Conservation (phyloP, 169 alveolate genomes). For the Pseudocohnilembus persalinus region DNA sequence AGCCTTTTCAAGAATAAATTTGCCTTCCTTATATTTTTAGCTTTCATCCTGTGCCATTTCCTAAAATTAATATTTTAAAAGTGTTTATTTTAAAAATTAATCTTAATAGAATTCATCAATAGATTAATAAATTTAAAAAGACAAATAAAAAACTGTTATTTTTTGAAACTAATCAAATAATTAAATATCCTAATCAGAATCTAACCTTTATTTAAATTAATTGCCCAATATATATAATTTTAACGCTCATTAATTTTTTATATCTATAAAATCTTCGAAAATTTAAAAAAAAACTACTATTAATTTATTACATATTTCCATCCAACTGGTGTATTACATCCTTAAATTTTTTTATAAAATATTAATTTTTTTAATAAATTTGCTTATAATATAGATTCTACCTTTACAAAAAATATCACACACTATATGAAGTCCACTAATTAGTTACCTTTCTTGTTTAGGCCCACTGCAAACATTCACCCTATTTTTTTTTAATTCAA, state of each 20-base stretch:
- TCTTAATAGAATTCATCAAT: no score
- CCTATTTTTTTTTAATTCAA: no score
- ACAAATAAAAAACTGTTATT: no score
- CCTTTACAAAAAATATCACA: conserved; percentile 43
- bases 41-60: conserved; percentile 41
- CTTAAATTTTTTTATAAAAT: background rate
- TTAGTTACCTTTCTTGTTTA: conserved; percentile 23
- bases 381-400: background rate
- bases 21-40: conserved; percentile 57
- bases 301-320: conserved; percentile 56
- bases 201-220: background rate
- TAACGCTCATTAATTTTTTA: background rate
- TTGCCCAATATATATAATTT: background rate
- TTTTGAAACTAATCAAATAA: no score
- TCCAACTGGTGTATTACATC: conserved; percentile 50
- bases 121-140: no score
- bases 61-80: no score
- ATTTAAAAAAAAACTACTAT: no score
- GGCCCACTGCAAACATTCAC: conserved; percentile 41
- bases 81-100: no score
- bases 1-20: conserved; percentile 50
- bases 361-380: no score
- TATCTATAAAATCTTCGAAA: no score
- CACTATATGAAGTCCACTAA: conserved; percentile 46
- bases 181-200: background rate